Percentiles rank a stretch among this genome's conserved stretches.
These are phyloP conservation scores for Austroboletus novae-zelandiae DNA, from an alignment of 1,284 basidiomycete species.

Conservation along the genomic window DNA sequence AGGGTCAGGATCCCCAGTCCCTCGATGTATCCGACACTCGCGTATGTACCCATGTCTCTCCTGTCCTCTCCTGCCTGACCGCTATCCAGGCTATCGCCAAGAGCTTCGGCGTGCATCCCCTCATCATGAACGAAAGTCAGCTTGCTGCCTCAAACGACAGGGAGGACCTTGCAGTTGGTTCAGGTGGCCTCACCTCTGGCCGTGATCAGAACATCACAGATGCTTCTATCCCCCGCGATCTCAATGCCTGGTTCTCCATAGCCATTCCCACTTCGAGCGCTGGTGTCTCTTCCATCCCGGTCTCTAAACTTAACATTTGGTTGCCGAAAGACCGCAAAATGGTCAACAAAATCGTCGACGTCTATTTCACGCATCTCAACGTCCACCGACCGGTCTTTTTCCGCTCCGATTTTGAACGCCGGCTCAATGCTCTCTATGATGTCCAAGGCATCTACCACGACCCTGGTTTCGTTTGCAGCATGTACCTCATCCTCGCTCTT, in stretches of 20 bases:
- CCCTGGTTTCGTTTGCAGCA: conserved; percentile 71
- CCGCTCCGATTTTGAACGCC: conserved; percentile 60
- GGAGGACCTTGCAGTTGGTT: conserved; percentile 75
- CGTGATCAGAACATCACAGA: conserved; percentile 61
- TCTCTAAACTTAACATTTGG: conserved; percentile 53
- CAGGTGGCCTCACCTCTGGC: conserved; percentile 62
- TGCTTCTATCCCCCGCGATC: conserved; percentile 57
- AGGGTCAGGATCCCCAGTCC: conserved; percentile 71
- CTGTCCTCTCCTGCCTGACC: conserved; percentile 2
- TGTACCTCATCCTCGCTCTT: conserved; percentile 73
- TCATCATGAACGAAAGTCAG: conserved; percentile 63
- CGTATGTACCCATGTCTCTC: conserved; percentile 33
- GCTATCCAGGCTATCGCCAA: conserved; percentile 61
- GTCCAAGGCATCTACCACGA: conserved; percentile 52
- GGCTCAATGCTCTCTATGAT: conserved; percentile 63
- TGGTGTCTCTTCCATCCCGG: conserved; percentile 29
- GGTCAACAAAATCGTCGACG: conserved; percentile 56
- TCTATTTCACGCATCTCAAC: conserved; percentile 75
- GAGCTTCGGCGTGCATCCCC: conserved; percentile 71
- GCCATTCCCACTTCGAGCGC: conserved; percentile 47
- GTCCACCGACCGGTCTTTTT: conserved; percentile 72
- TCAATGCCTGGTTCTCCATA: conserved; percentile 56
- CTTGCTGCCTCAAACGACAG: conserved; percentile 49
- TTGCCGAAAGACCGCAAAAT: conserved; percentile 72
- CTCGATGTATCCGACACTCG: conserved; percentile 73